Evolutionary conservation across 2,329 filamentous ascomycete genomes (phyloP).

Genomic region (Onygenales sp.): DNA sequence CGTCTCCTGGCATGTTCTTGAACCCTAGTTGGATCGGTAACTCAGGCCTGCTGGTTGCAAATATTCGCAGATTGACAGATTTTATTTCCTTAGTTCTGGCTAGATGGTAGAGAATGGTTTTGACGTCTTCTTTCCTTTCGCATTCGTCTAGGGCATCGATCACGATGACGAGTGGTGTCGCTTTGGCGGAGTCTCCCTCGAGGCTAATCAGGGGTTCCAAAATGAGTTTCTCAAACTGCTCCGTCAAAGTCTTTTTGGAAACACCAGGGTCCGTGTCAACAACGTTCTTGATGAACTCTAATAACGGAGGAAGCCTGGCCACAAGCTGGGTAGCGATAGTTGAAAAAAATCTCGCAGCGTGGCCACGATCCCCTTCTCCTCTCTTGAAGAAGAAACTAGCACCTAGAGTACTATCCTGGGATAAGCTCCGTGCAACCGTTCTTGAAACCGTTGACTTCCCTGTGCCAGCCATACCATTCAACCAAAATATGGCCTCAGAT

Average conservation of each 20-base stretch:
- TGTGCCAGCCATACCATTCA: constrained; percentile 25
- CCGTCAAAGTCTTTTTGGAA: constrained; percentile 13
- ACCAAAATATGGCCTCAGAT: constrained; percentile 19
- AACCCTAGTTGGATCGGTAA: constrained; percentile 17
- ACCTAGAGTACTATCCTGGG: constrained; percentile 10
- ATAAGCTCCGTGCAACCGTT: constrained; percentile 15
- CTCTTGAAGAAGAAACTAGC: constrained; percentile 24
- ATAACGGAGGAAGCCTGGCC: constrained; percentile 19
- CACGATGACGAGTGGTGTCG: constrained; percentile 10
- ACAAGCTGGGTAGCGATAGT: constrained; percentile 22
- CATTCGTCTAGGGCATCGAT: constrained; percentile 22
- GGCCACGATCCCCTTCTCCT: constrained; percentile 11
- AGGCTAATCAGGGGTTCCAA: constrained; percentile 12
- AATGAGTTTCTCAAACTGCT: constrained; percentile 20
- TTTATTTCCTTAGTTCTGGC: background rate
- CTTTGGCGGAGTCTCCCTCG: background rate
- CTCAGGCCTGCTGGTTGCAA: constrained; percentile 23
- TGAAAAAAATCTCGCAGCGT: constrained; percentile 16
- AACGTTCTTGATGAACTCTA: constrained; percentile 9
- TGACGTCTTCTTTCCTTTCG: constrained; percentile 14
- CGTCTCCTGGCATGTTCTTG: constrained; percentile 5
- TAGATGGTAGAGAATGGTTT: constrained; percentile 15
- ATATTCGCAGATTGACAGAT: constrained; percentile 12
- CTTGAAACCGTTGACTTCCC: constrained; percentile 25
- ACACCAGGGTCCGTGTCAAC: constrained; percentile 20